Evolutionary conservation across 148 eudicot genomes (phyloP), one percentile per base, ranked within the genome.

Genomic region (Salicornia ramosissima): DNA sequence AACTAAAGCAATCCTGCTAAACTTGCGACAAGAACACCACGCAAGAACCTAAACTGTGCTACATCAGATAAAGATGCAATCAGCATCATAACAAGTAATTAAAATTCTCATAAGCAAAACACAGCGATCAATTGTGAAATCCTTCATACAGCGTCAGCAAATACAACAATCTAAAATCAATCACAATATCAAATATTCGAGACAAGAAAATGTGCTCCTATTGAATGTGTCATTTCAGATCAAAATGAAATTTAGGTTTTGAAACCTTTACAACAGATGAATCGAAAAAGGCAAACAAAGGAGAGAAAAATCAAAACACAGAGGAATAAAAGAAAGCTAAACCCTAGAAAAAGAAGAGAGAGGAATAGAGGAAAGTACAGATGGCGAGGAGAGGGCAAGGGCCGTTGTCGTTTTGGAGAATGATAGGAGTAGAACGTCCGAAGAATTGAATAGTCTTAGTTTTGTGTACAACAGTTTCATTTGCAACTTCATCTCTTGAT

Each of bases 301-400:
- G 45, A 2, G 14, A 54, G n/a, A 2, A 60, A 30, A 34, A 26
- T 9, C 14, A 8, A 52, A 50, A 24, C 1, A 65, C 3, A 67
- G 15, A 46, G 6, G 76, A 43, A 25, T 72, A 34, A 43, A 42
- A 34, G 40, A 74, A 68, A 58, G 50, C 7, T 58, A 78, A 82
- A 82, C 85, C 82, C 78, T 78, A 85, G 74, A 73, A 59, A 62
- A 29, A 26, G 22, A 29, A 26, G 22, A 54, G 8, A 50, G 65
- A 68, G 74, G 42, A 72, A 40, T 50, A 30, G 56, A 31, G 30
- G 26, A 21, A 5, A 2, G 57, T 90, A 93, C 98, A 90, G 63
- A 93, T 90, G 42, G 96, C 95, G 72, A 90, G 89, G 75, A 93
- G 98, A 71, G 95, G 98, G 62, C 98, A 90, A 58, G 98, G 98